phyloP scores from a whole-genome alignment of 371 early-diverging fungal genomes.

The Basidiobolus meristosporus region DNA sequence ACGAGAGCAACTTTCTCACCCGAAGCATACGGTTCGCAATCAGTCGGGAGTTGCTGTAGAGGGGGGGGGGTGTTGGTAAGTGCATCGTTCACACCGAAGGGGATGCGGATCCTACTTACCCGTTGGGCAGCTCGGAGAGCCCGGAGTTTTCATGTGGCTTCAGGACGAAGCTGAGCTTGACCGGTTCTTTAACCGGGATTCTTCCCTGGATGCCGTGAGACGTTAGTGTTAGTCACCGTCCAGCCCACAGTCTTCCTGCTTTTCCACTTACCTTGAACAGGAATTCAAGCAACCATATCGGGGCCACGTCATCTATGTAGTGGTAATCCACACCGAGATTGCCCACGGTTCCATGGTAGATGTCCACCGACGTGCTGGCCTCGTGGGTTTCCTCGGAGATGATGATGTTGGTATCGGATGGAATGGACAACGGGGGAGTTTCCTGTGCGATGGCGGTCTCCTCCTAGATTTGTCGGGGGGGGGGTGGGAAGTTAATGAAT shows the following conservation, averaged over 20 bases:
- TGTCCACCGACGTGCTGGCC: conserved; percentile 48
- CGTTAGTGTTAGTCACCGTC: conserved; percentile 9
- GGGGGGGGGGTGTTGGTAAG: not conserved
- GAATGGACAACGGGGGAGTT: conserved; percentile 42
- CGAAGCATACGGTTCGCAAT: conserved; percentile 73
- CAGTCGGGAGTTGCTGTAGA: conserved; percentile 37
- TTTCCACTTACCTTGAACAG: conserved; percentile 22
- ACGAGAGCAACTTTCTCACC: conserved; percentile 60
- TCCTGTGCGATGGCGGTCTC: no score
- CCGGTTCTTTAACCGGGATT: conserved; percentile 42
- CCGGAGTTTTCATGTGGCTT: conserved; percentile 33
- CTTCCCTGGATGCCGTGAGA: conserved; percentile 23
- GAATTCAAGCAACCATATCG: conserved; percentile 37
- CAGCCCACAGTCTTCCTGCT: conserved; percentile 24
- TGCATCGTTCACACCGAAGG: not conserved
- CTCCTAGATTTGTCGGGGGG: no score
- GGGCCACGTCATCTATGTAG: conserved; percentile 17
- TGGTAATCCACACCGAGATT: conserved; percentile 25
- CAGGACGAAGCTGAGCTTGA: conserved; percentile 71
- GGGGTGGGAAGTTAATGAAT: no score
- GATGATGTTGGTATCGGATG: conserved; percentile 41
- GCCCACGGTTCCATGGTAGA: conserved; percentile 50
- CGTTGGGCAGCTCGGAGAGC: conserved; percentile 33
- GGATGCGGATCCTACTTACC: conserved; percentile 13
- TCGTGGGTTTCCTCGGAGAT: conserved; percentile 65